Percentiles rank a stretch among this genome's conserved stretches.
Conservation (phyloP, 345 rosid genomes). For the Trapa incisa region DNA sequence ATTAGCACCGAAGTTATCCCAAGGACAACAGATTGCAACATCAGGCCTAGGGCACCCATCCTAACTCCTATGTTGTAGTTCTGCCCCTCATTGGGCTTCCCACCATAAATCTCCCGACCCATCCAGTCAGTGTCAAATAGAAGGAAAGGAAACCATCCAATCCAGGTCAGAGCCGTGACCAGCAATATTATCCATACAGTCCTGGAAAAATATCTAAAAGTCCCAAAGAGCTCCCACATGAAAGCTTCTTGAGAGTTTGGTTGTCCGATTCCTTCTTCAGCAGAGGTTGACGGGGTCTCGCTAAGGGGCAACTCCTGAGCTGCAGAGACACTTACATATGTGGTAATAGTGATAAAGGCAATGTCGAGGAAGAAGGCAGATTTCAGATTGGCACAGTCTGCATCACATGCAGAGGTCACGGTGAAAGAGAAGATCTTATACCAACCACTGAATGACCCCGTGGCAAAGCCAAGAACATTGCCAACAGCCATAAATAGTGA, state of each 20-base stretch:
- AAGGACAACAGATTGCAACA: constrained; percentile 81
- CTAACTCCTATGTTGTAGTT: constrained; percentile 67
- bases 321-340: constrained; percentile 43
- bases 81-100: constrained; percentile 61
- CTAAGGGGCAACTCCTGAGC: constrained; percentile 57
- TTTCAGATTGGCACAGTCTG: constrained; percentile 84
- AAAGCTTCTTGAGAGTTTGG: constrained; percentile 62
- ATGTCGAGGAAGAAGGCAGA: constrained; percentile 78
- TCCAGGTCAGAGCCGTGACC: constrained; percentile 80
- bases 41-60: constrained; percentile 79
- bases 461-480: constrained; percentile 79
- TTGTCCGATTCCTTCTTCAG: constrained; percentile 30
- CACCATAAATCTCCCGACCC: constrained; percentile 91
- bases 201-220: constrained; percentile 60
- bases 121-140: constrained; percentile 95
- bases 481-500: constrained; percentile 90
- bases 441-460: constrained; percentile 82
- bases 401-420: constrained; percentile 54
- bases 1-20: constrained; percentile 86
- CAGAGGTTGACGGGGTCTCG: constrained; percentile 13
- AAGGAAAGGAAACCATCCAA: constrained; percentile 87
- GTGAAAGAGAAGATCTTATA: constrained; percentile 71
- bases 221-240: constrained; percentile 72
- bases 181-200: constrained; percentile 59
- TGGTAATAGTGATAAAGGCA: constrained; percentile 48